Base-by-base conservation (phyloP, 805 yeast species). In the Ogataea corticis region DNA sequence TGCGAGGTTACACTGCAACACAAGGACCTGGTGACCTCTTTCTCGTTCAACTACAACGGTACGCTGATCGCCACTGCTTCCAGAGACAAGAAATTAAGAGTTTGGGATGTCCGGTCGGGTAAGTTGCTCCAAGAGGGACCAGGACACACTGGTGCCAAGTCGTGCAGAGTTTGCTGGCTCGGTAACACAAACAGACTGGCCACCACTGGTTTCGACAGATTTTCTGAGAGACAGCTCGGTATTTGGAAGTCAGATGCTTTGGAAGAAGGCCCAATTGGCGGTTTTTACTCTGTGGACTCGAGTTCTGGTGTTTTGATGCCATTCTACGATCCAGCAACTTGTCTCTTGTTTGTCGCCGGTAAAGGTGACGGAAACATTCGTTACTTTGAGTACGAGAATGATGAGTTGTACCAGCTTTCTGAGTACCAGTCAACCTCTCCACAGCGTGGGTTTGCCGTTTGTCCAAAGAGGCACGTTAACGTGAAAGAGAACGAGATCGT, bases 311-410 rank as follows among this genome's bases (percentile, higher is more conserved):
- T 94, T 33, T 71, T 91, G 65, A 86, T 94, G 79, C 99, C 99
- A 23, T 79, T 86, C 58, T 94, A 71, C 62, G 99, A 94, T 63
- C 86, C 80, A 21, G 77, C 86, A 29, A 90, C 87, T 36, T 80
- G 83, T 45, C 80, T 91, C 47, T 73, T 94, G 48, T 94, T 85
- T 61, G 71, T 94, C 50, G 98, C 96, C 27, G 99, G 99, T 56
- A 92, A 94, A 67, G 97, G 97, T 66, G 99, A 94, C 66, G 98
- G 98, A 58, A 94, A 92, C 65, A 88, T 94, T 59, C 87, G 97
- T 61, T 92, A 92, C 69, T 94, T 73, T 62, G 99, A 94, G 71
- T 89, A 79, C 65, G 89, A 83, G 50, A 80, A 87, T 58, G 97
- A 92, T 59, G 85, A 83, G 58, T 73, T 94, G 45, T 83, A 75